Conservation (phyloP, 345 rosid genomes). For the Eucalyptus brandiana region DNA sequence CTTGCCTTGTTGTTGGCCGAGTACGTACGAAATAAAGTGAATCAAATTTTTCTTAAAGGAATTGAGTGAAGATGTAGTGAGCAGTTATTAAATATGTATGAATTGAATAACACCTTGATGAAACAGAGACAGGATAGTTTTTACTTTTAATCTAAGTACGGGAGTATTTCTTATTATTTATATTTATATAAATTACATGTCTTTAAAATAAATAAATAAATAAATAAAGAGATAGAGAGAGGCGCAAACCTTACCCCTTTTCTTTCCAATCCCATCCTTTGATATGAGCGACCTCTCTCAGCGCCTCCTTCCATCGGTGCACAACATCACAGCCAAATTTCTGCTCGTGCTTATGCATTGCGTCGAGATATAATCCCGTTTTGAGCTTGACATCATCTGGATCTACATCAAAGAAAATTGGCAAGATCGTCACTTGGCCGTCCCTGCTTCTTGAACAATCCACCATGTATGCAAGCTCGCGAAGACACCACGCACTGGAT, state of each 20-base stretch:
- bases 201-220: background rate
- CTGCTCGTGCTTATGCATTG: background rate
- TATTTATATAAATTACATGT: background rate
- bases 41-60: background rate
- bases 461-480: background rate
- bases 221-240: no score
- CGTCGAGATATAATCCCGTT: background rate
- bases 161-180: background rate
- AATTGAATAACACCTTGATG: background rate
- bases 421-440: background rate
- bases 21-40: background rate
- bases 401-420: background rate
- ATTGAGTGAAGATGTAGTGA: background rate
- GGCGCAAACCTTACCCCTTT: background rate
- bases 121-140: background rate
- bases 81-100: background rate
- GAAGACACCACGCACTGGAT: background rate
- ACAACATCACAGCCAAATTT: background rate
- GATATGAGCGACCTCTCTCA: background rate
- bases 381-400: background rate
- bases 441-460: background rate
- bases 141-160: background rate
- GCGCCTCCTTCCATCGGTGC: background rate
- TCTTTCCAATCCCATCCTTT: background rate
- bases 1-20: background rate